Conservation (phyloP, 129 eudicot genomes). For the Centella asiatica region DNA sequence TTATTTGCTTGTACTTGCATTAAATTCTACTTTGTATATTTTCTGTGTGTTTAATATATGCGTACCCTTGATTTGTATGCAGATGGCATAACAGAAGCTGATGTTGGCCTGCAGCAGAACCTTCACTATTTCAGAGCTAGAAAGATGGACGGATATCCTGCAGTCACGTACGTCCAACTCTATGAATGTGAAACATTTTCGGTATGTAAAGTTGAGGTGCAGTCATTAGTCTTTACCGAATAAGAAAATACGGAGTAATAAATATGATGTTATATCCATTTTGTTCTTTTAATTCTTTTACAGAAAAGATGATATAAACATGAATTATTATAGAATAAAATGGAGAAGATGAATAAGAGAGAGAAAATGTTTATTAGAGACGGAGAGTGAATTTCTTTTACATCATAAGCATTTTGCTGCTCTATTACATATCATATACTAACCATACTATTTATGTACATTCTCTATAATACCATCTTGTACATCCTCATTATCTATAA, state of each 20-base stretch:
- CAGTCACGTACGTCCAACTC: constrained; percentile 58
- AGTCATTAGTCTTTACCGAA: background rate
- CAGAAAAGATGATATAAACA: too few relatives aligned
- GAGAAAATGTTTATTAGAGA: too few relatives aligned
- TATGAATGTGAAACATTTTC: constrained; percentile 74
- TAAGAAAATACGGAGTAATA: background rate
- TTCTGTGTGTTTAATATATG: background rate
- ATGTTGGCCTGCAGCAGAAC: constrained; percentile 52
- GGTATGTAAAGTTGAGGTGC: constrained; percentile 26
- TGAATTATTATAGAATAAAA: too few relatives aligned
- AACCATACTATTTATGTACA: too few relatives aligned
- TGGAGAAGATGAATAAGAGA: too few relatives aligned
- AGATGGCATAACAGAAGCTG: constrained; percentile 62
- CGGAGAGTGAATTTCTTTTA: too few relatives aligned
- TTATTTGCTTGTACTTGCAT: background rate
- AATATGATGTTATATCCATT: background rate
- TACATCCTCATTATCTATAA: too few relatives aligned
- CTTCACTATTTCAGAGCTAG: constrained; percentile 51
- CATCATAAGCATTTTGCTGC: too few relatives aligned
- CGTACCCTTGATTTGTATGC: background rate
- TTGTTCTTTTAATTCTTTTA: background rate
- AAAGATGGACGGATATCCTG: constrained; percentile 30
- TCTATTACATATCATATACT: too few relatives aligned
- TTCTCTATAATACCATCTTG: too few relatives aligned
- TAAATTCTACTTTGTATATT: too few relatives aligned